Conservation (phyloP, 2,329 filamentous ascomycete genomes). For the Talaromyces albobiverticillius region DNA sequence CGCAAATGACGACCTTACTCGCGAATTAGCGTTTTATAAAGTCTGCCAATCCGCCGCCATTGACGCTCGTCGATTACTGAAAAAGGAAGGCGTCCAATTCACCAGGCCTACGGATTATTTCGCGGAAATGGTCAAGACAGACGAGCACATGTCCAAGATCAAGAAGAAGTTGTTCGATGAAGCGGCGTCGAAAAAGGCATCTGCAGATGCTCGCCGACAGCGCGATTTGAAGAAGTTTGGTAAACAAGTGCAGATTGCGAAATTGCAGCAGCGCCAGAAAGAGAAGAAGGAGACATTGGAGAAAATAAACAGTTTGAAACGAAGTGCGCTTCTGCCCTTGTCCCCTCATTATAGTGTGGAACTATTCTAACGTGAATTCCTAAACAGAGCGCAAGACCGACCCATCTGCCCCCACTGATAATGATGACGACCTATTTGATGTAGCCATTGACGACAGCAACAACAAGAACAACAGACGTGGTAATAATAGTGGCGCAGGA, state of each 20-base stretch:
- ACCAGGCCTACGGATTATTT: conserved; percentile 92
- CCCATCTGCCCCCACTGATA: conserved; percentile 59
- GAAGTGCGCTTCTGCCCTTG: conserved; percentile 71
- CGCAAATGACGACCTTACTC: conserved; percentile 84
- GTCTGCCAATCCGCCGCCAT: conserved; percentile 79
- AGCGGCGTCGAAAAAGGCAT: conserved; percentile 86
- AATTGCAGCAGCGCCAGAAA: conserved; percentile 90
- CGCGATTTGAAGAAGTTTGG: conserved; percentile 98
- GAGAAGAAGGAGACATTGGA: conserved; percentile 89
- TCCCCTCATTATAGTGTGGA: conserved; percentile 21
- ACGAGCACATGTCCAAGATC: conserved; percentile 97
- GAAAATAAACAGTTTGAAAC: conserved; percentile 91
- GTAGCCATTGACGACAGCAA: conserved; percentile 73
- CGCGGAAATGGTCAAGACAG: conserved; percentile 97
- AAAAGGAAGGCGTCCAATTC: conserved; percentile 81
- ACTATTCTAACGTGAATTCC: background rate
- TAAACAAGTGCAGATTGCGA: conserved; percentile 95
- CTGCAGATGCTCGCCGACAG: conserved; percentile 85
- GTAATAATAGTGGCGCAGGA: conserved; percentile 22
- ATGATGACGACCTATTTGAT: conserved; percentile 84
- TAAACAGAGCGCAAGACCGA: conserved; percentile 71
- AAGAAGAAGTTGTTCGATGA: conserved; percentile 91
- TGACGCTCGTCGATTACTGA: conserved; percentile 68
- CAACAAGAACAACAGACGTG: conserved; percentile 52
- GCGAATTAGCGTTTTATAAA: conserved; percentile 89